phyloP scores from a whole-genome alignment of 2,329 filamentous ascomycete genomes.

The Aspergillus unguis region DNA sequence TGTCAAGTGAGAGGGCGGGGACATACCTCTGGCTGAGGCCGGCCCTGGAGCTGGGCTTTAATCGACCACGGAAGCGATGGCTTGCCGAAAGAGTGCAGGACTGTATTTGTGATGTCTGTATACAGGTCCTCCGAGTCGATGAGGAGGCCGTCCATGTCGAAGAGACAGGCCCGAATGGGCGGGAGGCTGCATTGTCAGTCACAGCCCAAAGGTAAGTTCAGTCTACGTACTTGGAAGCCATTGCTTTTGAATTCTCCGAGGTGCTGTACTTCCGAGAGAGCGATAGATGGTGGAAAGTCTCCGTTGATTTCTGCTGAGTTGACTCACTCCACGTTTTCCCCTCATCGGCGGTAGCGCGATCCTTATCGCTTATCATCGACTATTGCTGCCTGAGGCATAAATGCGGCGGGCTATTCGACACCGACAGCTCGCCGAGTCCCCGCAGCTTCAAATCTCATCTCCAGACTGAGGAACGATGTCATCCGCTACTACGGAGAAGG shows the following conservation, averaged over 20 bases:
- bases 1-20: not conserved
- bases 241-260: not conserved
- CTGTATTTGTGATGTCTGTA: constrained; percentile 74
- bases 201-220: too few relatives aligned
- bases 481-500: not conserved
- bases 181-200: constrained; percentile 59
- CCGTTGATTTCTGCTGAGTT: not conserved
- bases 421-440: not conserved
- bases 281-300: not conserved
- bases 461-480: constrained; percentile 17
- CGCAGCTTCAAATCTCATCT: not conserved
- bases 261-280: too few relatives aligned
- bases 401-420: not conserved
- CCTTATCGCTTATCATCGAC: not conserved
- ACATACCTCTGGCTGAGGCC: constrained; percentile 55
- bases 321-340: not conserved
- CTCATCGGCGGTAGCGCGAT: not conserved
- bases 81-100: constrained; percentile 71
- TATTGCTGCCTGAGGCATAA: not conserved
- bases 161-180: constrained; percentile 83
- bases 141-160: constrained; percentile 97
- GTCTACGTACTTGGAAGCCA: constrained; percentile 12
- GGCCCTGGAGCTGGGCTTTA: constrained; percentile 80
- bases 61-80: constrained; percentile 84
- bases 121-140: constrained; percentile 92